Evolutionary conservation across 2,329 filamentous ascomycete species (phyloP), one percentile per base, ranked within the genome.

Genomic region (Madurella mycetomatis): DNA sequence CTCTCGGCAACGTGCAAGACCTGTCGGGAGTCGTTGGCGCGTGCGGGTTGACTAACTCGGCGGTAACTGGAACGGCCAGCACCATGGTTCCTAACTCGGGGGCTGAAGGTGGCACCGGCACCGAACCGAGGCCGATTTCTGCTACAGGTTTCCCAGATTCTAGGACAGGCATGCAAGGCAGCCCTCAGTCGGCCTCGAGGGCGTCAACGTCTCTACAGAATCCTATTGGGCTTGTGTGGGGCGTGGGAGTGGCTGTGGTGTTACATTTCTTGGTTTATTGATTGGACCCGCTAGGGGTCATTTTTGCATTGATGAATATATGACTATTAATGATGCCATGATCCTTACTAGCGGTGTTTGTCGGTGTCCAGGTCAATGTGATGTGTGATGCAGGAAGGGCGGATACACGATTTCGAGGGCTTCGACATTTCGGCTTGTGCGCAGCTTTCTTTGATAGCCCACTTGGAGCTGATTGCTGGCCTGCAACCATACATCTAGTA

Each of bases 1-100:
- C 74, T 45, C 69, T 75, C 42, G 67, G 64, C 34, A 59, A 62
- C 9, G 49, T 66, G 9, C 64, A 61, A 25, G 62, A 69, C 52
- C 57, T 73, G 15, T 40, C 51, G 3, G 49, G 56, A 1, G 54
- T 68, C 9, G 47, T 56, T 1, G 67, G 67, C 17, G 49, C 55
- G 1, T 69, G 66, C 40, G 59, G 55, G 4, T 4, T 51, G 46
- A 52, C 51, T 0, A 45, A 49, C 2, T 18, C 49, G 13, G 58
- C 42, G 1, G 53, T 51, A 1, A 52, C 58, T 9, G 39, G 30
- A 31, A 51, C 55, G n/a, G 55, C 55, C 34, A 49, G 50, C 18
- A 40, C 50, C 41, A 11, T 44, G 9, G n/a, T 16, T 17, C 31
- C 52, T 5, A 51, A 50, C 17, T 9, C 42, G 2, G 53, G 43